Base-by-base conservation (phyloP, 352 stramenopile genomes). In the Globisporangium cylindrosporum region DNA sequence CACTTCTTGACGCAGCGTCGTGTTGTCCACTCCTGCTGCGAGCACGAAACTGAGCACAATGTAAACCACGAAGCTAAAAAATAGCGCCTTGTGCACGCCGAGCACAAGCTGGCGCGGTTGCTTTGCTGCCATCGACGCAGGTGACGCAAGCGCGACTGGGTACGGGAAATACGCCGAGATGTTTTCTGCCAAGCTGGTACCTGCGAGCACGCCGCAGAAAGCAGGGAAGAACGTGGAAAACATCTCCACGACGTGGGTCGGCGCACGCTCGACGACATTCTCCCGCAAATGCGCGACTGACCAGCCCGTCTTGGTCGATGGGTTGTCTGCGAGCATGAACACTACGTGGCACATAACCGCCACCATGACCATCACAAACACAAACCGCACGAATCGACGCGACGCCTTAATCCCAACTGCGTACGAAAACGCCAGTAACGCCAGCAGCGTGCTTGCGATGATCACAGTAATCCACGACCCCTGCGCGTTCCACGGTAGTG, bases 211-310 rank as follows among this genome's bases (percentile, higher is more conserved):
- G 5, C 77, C 77, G 25, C 73, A 79, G 58, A 85, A 88, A 4
- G 70, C 74, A 0, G 79, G 73, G 41, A 85, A 84, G 34, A 85
- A 83, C 57, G 64, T 74, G 12, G 67, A 32, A 32, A 88, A 84
- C 69, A 77, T 78, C n/a, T 72, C 68, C 2, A 79, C 24, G 36
- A 81, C 27, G 15, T 64, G 57, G 4, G 69, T 57, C 2, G 67
- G 67, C 3, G 57, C 49, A 25, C 68, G 62, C 3, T 69, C 67
- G 2, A 43, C 18, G 2, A 74, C 32, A 66, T 88, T 88, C 7
- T 76, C 60, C 7, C 38, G 49, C 20, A 88, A 56, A n/a, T 74
- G 70, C 2, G 3, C 20, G 18, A 66, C 59, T 0, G 73, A 80
- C 29, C 73, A 64, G 8, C 74, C 76, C 15, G 78, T 86, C n/a